phyloP scores from a whole-genome alignment of 1,284 basidiomycete species.

The Athelia sp. region DNA sequence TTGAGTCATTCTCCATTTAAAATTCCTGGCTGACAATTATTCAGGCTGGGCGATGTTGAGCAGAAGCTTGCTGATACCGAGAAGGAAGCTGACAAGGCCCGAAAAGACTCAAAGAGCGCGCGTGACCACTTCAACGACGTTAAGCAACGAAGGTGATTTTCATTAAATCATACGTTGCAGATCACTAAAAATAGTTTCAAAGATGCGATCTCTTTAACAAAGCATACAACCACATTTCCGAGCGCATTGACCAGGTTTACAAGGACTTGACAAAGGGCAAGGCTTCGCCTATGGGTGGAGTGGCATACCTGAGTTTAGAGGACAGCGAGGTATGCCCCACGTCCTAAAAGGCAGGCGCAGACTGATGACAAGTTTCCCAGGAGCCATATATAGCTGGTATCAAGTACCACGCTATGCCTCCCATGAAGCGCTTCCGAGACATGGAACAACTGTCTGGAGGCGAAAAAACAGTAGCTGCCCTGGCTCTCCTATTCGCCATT shows the following conservation, averaged over 20 bases:
- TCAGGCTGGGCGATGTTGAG: slow-evolving; percentile 90
- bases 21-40: slow-evolving; percentile 2
- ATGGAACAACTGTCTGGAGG: slow-evolving; percentile 99
- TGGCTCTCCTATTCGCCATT: slow-evolving; percentile 94
- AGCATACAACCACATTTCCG: slow-evolving; percentile 94
- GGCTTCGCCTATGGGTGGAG: slow-evolving; percentile 89
- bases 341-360: background rate
- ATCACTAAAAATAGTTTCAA: slow-evolving; percentile 1
- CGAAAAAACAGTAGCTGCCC: slow-evolving; percentile 96
- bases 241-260: slow-evolving; percentile 92
- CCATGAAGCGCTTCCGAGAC: slow-evolving; percentile 98
- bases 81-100: slow-evolving; percentile 71
- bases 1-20: slow-evolving; percentile 16
- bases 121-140: slow-evolving; percentile 89
- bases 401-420: slow-evolving; percentile 99
- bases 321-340: slow-evolving; percentile 75
- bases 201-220: slow-evolving; percentile 90
- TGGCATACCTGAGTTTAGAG: slow-evolving; percentile 93
- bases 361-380: slow-evolving; percentile 32
- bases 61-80: slow-evolving; percentile 69
- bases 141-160: slow-evolving; percentile 70
- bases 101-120: slow-evolving; percentile 83
- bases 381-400: slow-evolving; percentile 96
- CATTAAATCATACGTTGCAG: background rate
- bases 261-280: slow-evolving; percentile 97